Percentiles rank a stretch among this genome's conserved stretches.
Evolutionary conservation across 2,329 filamentous ascomycete genomes (phyloP).

Genomic region (Ophiostoma fasciatum): DNA sequence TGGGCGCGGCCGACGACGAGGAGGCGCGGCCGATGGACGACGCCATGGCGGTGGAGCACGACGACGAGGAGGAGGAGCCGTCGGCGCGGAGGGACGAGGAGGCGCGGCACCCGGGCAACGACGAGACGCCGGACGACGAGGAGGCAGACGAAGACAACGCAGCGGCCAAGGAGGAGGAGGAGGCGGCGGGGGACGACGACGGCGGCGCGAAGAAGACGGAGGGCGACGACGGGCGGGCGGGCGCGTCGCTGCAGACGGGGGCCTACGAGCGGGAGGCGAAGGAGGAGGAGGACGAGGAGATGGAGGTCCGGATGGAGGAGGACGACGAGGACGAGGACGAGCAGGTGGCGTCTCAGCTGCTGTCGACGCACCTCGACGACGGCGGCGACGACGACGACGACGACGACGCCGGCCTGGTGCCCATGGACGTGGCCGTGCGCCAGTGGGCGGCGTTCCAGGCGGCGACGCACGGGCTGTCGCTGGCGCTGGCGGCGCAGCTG

Average conservation of each 20-base stretch:
- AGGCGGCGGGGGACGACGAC: slow-evolving; percentile 25
- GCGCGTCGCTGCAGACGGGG: slow-evolving; percentile 44
- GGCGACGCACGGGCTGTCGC: slow-evolving; percentile 70
- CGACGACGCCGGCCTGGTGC: slow-evolving; percentile 26
- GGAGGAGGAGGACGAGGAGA: slow-evolving; percentile 5
- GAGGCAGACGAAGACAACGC: slow-evolving; percentile 13
- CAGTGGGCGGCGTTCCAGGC: slow-evolving; percentile 79
- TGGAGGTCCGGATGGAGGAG: slow-evolving; percentile 25
- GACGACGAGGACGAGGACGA: slow-evolving; percentile 32
- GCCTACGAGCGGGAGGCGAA: slow-evolving; percentile 31
- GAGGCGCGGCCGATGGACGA: slow-evolving; percentile 66
- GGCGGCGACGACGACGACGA: slow-evolving; percentile 14
- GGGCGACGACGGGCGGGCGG: slow-evolving; percentile 40
- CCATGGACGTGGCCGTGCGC: slow-evolving; percentile 44
- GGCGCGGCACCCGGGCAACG: slow-evolving; percentile 38
- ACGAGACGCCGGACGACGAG: slow-evolving; percentile 24
- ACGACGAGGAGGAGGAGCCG: not conserved
- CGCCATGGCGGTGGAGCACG: slow-evolving; percentile 70
- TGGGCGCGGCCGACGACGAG: slow-evolving; percentile 78
- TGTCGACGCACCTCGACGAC: slow-evolving; percentile 56
- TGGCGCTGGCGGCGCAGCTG: slow-evolving; percentile 84
- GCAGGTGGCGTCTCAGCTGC: slow-evolving; percentile 40
- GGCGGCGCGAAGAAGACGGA: slow-evolving; percentile 24
- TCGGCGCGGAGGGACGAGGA: too few species aligned
- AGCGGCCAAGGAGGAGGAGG: slow-evolving; percentile 22